Evolutionary conservation across 257 asterid genomes (phyloP).

Genomic region (Rhazya stricta): DNA sequence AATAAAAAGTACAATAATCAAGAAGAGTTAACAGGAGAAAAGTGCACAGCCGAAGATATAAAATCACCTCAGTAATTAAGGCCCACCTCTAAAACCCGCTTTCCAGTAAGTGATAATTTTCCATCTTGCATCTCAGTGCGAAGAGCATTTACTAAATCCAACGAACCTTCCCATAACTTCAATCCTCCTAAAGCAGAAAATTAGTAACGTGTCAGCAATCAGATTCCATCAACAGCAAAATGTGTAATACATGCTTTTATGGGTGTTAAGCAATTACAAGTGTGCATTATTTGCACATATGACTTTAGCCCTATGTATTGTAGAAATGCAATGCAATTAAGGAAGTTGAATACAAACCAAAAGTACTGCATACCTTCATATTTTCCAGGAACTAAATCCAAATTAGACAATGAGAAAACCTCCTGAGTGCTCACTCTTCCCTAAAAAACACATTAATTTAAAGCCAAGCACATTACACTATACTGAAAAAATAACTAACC

Average conservation of each 20-base stretch:
- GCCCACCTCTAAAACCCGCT: conserved; percentile 92
- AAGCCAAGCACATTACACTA: not conserved
- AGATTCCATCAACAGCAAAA: not conserved
- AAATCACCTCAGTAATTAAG: conserved; percentile 45
- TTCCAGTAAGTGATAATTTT: conserved; percentile 49
- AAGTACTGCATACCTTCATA: conserved; percentile 64
- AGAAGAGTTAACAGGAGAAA: not conserved
- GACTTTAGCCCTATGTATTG: not conserved
- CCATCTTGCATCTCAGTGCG: conserved; percentile 52
- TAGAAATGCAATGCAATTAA: not conserved
- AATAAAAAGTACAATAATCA: not conserved
- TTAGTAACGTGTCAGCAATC: not conserved
- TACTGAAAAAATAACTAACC: no score
- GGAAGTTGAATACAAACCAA: not conserved
- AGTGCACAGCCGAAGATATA: not conserved
- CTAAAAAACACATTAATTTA: conserved; percentile 36
- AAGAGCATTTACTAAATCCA: conserved; percentile 68
- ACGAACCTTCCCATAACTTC: conserved; percentile 94
- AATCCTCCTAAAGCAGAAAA: conserved; percentile 60
- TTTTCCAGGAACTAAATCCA: conserved; percentile 93
- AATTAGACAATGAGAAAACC: conserved; percentile 67
- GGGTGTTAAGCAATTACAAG: not conserved
- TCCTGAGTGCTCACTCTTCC: conserved; percentile 92
- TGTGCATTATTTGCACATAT: not conserved
- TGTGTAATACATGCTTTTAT: not conserved